A percentile compares a stretch with the other conserved stretches of the same genome.
These are phyloP conservation scores for Colletotrichum melonis DNA, from an alignment of 2,329 filamentous ascomycete genomes.

Conservation along the genomic window DNA sequence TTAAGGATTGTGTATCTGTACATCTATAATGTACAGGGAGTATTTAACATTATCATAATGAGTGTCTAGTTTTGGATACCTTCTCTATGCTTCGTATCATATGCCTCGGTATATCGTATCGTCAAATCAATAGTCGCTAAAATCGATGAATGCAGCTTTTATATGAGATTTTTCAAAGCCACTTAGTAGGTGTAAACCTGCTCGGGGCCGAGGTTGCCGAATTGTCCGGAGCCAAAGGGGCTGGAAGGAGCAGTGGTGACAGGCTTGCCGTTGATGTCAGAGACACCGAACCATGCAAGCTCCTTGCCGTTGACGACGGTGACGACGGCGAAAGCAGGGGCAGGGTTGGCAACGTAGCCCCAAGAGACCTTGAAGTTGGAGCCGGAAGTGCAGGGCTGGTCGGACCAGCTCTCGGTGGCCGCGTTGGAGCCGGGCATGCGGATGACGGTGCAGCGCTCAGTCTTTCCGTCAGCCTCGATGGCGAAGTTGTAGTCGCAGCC, in stretches of 20 bases:
- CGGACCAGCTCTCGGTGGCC: conserved; percentile 23
- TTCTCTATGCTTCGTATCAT: background rate
- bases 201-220: conserved; percentile 24
- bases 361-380: conserved; percentile 26
- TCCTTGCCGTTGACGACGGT: conserved; percentile 9
- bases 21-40: background rate
- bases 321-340: conserved; percentile 7
- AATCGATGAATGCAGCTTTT: background rate
- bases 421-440: conserved; percentile 14
- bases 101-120: background rate
- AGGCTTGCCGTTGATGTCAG: conserved; percentile 24
- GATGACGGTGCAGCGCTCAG: conserved; percentile 18
- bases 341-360: conserved; percentile 5
- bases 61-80: background rate
- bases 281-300: conserved; percentile 18
- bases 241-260: conserved; percentile 24
- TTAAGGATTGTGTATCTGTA: background rate
- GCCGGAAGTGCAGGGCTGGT: conserved; percentile 24
- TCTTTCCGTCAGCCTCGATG: conserved; percentile 19
- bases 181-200: conserved; percentile 29
- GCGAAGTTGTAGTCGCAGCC: conserved; percentile 33
- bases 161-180: background rate
- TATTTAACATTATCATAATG: conserved; percentile 14
- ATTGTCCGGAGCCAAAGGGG: conserved; percentile 29
- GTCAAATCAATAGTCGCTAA: background rate